These are phyloP conservation scores for Petrea volubilis DNA, from an alignment of 257 asterid genomes.

Conservation along the genomic window DNA sequence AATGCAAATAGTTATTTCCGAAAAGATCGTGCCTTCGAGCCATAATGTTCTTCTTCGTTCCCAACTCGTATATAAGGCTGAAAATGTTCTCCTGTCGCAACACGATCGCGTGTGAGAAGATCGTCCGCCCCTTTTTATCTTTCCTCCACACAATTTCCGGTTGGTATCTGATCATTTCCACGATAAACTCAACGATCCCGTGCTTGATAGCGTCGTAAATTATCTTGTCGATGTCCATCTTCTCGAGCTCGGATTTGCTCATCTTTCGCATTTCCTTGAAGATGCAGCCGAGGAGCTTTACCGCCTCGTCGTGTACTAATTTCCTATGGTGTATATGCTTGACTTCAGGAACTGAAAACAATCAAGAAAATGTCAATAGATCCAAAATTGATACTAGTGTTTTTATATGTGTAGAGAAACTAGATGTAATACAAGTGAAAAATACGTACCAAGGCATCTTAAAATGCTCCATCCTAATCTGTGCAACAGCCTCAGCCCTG, in stretches of 20 bases:
- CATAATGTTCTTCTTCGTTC: conserved; percentile 27
- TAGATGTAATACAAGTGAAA: no score
- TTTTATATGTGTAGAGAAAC: no score
- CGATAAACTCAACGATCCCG: conserved; percentile 26
- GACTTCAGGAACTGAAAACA: conserved; percentile 39
- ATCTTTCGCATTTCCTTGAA: conserved; percentile 25
- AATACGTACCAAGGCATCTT: conserved; percentile 34
- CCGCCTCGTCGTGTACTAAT: conserved; percentile 32
- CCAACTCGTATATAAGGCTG: conserved; percentile 22
- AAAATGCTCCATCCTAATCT: conserved; percentile 35
- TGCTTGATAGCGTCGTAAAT: conserved; percentile 38
- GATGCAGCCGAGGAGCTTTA: conserved; percentile 26
- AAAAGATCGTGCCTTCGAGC: conserved; percentile 28
- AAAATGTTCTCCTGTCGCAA: conserved; percentile 35
- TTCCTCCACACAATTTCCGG: conserved; percentile 33
- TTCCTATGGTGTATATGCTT: conserved; percentile 35
- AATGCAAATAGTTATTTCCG: conserved; percentile 30
- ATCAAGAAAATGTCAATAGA: no score
- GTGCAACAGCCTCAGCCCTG: no score
- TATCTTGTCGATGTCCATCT: conserved; percentile 39
- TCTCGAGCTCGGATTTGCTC: conserved; percentile 24
- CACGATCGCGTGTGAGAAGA: conserved; percentile 31
- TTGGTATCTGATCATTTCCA: conserved; percentile 9
- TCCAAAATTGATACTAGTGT: no score
- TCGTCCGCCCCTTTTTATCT: conserved; percentile 28